Evolutionary conservation across 2,329 filamentous ascomycete genomes (phyloP), one percentile per base, ranked within the genome.

Genomic region (Trichoderma sp.): DNA sequence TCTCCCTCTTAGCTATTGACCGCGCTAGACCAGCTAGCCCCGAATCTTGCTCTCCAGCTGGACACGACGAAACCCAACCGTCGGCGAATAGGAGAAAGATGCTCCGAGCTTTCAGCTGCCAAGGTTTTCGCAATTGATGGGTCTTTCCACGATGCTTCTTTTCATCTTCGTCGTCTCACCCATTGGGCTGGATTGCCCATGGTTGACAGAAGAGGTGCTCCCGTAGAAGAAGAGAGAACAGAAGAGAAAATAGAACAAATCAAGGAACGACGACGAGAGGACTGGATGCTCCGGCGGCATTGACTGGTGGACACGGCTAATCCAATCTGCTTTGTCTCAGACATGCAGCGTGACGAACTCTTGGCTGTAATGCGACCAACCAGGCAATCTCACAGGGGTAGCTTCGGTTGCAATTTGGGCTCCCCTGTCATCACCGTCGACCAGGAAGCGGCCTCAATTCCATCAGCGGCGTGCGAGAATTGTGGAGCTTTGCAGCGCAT

Each of bases 401-500:
- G 30, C 39, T 65, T 71, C 61, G 68, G 53, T 66, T 60, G 60
- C 66, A 73, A 71, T 73, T 60, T 71, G 65, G 58, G 34, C 56
- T 30, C 71, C 71, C 67, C 71, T 71, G 68, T 66, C 71, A 7
- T 39, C 32, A 7, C 36, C 32, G 58, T 58, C 39, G 60, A 43
- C 67, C 21, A 65, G 47, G 67, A 66, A 66, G 60, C 71, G 51
- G 30, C 68, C 24, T 63, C 71, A 67, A 71, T 71, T 71, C 67
- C 68, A 73, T 73, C 67, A 71, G 71, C 58, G 71, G 71, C 68
- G 71, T 57, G 39, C 60, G 61, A 57, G 43, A 73, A 65, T 71
- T 73, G 71, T 70, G 71, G 71, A 70, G 66, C 32, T 28, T 15
- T 34, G 32, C 24, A 62, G 56, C 58, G 71, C 64, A 61, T 67